Evolutionary conservation across 306 rosid species (phyloP).

Genomic region (Carpinus fangiana): DNA sequence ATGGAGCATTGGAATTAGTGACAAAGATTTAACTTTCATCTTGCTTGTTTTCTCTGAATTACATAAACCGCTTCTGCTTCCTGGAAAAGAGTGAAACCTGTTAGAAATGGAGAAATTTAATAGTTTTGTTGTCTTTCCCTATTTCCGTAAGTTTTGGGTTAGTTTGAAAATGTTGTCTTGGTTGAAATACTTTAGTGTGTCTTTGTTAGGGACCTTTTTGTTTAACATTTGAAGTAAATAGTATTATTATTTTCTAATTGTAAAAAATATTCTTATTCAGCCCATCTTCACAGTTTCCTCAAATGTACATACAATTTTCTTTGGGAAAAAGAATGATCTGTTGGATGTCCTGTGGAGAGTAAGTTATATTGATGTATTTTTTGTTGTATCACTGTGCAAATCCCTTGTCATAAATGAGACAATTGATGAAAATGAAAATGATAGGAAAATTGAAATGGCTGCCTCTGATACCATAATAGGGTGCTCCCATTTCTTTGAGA

Average conservation of each 20-base stretch:
- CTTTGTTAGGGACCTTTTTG: neutral
- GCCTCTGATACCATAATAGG: neutral
- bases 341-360: neutral
- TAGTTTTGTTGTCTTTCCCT: neutral
- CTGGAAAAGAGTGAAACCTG: neutral
- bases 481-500: neutral
- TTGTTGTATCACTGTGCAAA: neutral
- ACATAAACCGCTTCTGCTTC: neutral
- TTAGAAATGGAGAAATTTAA: neutral
- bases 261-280: neutral
- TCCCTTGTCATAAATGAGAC: neutral
- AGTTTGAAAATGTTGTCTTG: neutral
- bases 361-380: neutral
- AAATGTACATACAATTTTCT: neutral
- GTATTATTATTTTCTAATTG: neutral
- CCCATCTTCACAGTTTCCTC: slow-evolving; percentile 1
- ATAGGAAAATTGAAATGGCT: slow-evolving; percentile 1
- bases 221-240: neutral
- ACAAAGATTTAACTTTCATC: neutral
- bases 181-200: neutral
- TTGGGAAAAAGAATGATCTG: neutral
- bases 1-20: neutral
- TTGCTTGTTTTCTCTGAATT: neutral
- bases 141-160: neutral
- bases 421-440: neutral